Percentiles rank a stretch among this genome's conserved stretches.
Evolutionary conservation across 2,329 filamentous ascomycete genomes (phyloP).

Genomic region (Penicillium fuscoglaucum): DNA sequence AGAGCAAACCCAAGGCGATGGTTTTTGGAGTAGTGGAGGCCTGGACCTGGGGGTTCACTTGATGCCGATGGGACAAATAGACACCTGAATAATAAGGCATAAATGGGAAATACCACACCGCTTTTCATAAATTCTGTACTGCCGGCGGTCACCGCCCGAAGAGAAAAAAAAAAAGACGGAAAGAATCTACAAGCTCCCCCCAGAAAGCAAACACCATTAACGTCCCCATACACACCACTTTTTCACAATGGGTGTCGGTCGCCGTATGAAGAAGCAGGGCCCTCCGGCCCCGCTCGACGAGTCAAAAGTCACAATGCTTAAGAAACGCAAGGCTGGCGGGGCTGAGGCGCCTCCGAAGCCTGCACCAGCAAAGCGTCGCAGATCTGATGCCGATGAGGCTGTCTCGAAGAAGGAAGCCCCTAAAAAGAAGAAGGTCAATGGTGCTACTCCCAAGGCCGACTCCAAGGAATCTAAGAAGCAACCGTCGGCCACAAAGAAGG

Average conservation of each 20-base stretch:
- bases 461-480: conserved; percentile 38
- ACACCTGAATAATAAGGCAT: conserved; percentile 18
- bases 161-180: conserved; percentile 27
- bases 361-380: conserved; percentile 63
- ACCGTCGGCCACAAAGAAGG: conserved; percentile 18
- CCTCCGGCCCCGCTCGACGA: conserved; percentile 80
- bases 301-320: conserved; percentile 56
- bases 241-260: conserved; percentile 76
- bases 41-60: neutral
- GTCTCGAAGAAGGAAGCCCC: conserved; percentile 39
- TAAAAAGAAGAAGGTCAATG: conserved; percentile 45
- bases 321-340: conserved; percentile 81
- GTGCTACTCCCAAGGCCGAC: conserved; percentile 5
- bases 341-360: conserved; percentile 53
- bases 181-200: conserved; percentile 31
- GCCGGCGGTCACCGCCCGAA: conserved; percentile 30
- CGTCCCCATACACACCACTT: conserved; percentile 19
- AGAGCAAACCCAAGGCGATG: neutral
- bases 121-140: conserved; percentile 22
- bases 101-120: conserved; percentile 17
- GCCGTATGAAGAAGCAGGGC: conserved; percentile 95
- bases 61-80: conserved; percentile 4
- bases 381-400: conserved; percentile 45
- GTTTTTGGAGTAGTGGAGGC: neutral
- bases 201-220: conserved; percentile 15